Conservation (phyloP, 345 rosid genomes). For the Gossypium raimondii region DNA sequence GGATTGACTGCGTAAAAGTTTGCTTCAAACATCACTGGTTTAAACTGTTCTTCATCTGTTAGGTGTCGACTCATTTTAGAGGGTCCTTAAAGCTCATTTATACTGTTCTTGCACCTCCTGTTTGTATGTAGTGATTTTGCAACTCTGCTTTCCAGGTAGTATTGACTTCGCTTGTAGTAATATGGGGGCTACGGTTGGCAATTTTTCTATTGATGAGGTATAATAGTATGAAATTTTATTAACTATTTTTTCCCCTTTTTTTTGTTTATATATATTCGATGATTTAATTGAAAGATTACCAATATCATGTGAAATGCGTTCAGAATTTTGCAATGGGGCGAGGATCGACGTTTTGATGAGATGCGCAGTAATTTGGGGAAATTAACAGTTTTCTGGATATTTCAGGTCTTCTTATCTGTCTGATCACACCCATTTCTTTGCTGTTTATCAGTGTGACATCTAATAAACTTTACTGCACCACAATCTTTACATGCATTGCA, state of each 20-base stretch:
- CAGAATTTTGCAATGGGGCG: slow-evolving; percentile 95
- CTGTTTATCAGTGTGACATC: background rate
- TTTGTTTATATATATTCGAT: background rate
- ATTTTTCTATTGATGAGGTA: slow-evolving; percentile 80
- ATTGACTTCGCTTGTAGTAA: slow-evolving; percentile 56
- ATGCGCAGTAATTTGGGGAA: slow-evolving; percentile 72
- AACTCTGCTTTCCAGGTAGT: slow-evolving; percentile 48
- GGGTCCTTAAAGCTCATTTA: too few relatives aligned
- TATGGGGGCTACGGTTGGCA: slow-evolving; percentile 89
- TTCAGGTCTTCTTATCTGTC: slow-evolving; percentile 49
- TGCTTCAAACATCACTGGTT: background rate
- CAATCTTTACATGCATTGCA: slow-evolving; percentile 24
- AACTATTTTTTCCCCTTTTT: background rate
- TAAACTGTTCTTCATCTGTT: too few relatives aligned
- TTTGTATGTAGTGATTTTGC: background rate
- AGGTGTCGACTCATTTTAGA: too few relatives aligned
- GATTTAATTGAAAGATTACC: background rate
- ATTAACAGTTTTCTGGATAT: slow-evolving; percentile 70
- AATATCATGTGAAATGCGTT: background rate
- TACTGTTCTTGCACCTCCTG: too few relatives aligned
- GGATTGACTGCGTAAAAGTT: background rate
- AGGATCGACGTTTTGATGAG: slow-evolving; percentile 83
- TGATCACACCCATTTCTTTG: slow-evolving; percentile 4
- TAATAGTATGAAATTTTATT: slow-evolving; percentile 3
- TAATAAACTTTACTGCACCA: background rate